Base-by-base conservation (phyloP, 495 filamentous ascomycete species). In the Annulohypoxylon maeteangense region DNA sequence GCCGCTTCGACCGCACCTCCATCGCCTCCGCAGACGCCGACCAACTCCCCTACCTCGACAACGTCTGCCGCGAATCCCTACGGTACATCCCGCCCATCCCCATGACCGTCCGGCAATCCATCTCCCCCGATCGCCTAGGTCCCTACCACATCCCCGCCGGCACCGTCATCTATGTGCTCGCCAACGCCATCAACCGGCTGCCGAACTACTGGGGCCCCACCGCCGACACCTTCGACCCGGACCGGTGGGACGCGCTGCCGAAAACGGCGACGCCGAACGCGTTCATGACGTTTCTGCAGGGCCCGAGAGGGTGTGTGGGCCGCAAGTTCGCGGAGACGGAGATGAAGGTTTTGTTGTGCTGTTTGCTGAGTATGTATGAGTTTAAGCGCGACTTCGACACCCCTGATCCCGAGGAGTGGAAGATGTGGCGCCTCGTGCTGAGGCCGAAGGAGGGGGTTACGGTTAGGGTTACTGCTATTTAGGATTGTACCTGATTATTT, bases 361-460 rank as follows among this genome's bases (percentile, higher is more conserved):
- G 61, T 44, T 31, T 82, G 55, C 68, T 82, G 31, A 78, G 75
- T 70, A 71, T 74, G 71, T 82, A 67, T 55, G 70, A 77, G 44
- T 81, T 82, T 60, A 68, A 64, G 67, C 76, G 76, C 6, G 81
- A 86, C 55, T 67, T 68, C 34, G 62, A 63, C 11, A 74, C 77
- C 7, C 77, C 78, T 2, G 80, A 87, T 64, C 85, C 83, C 7
- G 85, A 86, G 75, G 74, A 81, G 16, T 81, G 81, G 79, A 87
- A 87, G 76, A 85, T 85, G 84, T 87, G 84, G 85, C 75, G 84
- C 5, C 64, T 86, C 27, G 84, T 86, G 34, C 62, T 87, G 67
- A 75, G 85, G 62, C 85, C 85, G 2, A 82, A 80, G 74, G 80
- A 84, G 62, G 85, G 85, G 7, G 78, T 87, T 14, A 78, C 75